Evolutionary conservation across 805 yeast species (phyloP), one percentile per base, ranked within the genome.

Genomic region (Wickerhamomyces canadensis): DNA sequence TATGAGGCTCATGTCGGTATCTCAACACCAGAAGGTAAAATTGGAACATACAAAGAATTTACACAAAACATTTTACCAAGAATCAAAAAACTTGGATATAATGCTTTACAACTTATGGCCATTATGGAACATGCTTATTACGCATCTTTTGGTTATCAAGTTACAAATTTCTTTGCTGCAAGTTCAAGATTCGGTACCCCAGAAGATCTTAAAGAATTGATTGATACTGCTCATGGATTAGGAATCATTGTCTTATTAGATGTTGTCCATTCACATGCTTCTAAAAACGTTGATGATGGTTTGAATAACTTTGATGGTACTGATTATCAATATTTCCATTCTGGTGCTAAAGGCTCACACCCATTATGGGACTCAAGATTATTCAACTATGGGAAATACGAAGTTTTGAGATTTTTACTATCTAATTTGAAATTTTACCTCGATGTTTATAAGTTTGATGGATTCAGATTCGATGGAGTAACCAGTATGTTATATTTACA

Each of bases 61-160:
- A 83, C 96, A 12, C 48, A 65, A 31, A 79, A 84, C 46, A 70
- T 88, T 11, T 71, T 91, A 44, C 98, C 98, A n/a, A 70, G 81
- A 31, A 85, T 91, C 48, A 78, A 78, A 49, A 76, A 81, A 44
- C 70, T 89, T 42, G 97, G 97, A 26, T 91, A 91, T 61, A 87
- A 93, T 60, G 80, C 95, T 5, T 83, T 91, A 51, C 98, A 91
- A 63, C 70, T 91, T 55, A 91, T 91, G 98, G 97, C 98, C 0
- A 74, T 91, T 31, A 91, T 91, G 98, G 98, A 91, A 62, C 98
- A 91, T 59, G 98, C 98, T 2, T 91, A 91, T 58, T 91, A 91
- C 59, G 98, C 97, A 1, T 86, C 96, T 2, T 91, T 91, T 58
- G 98, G 98, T n/a, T 91, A 91, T 59, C 98, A 91, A 61, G 80